Conservation (phyloP, 805 yeast genomes). For the Lipomyces starkeyi region DNA sequence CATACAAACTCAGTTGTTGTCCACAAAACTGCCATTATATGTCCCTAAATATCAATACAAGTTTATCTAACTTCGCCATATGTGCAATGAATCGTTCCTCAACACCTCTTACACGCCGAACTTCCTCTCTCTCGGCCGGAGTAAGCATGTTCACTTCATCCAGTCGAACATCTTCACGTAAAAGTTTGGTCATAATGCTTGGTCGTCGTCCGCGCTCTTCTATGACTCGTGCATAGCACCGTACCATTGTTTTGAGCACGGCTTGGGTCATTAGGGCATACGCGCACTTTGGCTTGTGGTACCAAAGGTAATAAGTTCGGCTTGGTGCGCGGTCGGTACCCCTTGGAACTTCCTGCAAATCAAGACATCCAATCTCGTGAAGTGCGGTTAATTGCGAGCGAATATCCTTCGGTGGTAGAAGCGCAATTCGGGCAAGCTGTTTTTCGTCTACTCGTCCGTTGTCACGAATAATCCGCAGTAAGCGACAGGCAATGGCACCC, state of each 20-base stretch:
- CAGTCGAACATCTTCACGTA: constrained; percentile 89
- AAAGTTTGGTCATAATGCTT: constrained; percentile 76
- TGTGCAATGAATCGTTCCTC: constrained; percentile 47
- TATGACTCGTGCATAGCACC: constrained; percentile 46
- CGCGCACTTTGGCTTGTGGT: constrained; percentile 64
- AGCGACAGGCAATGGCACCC: constrained; percentile 65
- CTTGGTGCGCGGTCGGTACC: constrained; percentile 91
- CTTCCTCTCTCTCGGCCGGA: constrained; percentile 74
- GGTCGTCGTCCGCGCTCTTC: constrained; percentile 61
- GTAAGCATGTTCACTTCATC: constrained; percentile 75
- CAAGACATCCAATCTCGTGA: constrained; percentile 72
- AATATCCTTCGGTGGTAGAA: constrained; percentile 78
- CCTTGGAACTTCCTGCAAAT: constrained; percentile 92
- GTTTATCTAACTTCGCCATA: constrained; percentile 45
- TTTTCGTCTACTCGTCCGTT: constrained; percentile 84
- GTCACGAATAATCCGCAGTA: constrained; percentile 76
- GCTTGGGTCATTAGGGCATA: constrained; percentile 56
- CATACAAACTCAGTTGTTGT: not conserved
- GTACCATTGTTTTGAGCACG: constrained; percentile 57
- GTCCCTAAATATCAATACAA: constrained; percentile 50
- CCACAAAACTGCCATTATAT: constrained; percentile 38
- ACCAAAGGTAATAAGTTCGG: constrained; percentile 82
- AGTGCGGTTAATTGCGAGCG: constrained; percentile 72
- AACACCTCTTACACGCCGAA: constrained; percentile 55
- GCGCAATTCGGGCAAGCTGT: constrained; percentile 66